Evolutionary conservation across 805 yeast genomes (phyloP).

Genomic region (Candida awuae): DNA sequence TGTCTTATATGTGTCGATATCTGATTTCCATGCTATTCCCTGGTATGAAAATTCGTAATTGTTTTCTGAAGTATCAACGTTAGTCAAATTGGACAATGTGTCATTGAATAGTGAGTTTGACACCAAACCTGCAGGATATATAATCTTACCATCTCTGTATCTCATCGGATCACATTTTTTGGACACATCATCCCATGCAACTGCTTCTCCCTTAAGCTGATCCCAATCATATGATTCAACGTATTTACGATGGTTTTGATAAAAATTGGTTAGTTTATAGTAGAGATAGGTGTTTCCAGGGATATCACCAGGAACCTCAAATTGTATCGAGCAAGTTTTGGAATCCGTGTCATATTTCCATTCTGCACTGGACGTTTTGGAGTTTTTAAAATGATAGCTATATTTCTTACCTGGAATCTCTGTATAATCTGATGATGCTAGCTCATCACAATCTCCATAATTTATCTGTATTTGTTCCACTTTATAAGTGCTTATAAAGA

Average conservation of each 20-base stretch:
- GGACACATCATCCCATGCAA: constrained; percentile 41
- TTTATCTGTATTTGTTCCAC: constrained; percentile 71
- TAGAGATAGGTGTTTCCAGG: constrained; percentile 67
- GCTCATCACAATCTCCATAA: constrained; percentile 58
- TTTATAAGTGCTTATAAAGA: constrained; percentile 66
- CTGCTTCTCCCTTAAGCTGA: constrained; percentile 75
- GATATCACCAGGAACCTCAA: constrained; percentile 64
- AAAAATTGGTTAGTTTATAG: constrained; percentile 83
- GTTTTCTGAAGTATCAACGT: constrained; percentile 23
- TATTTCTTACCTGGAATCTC: constrained; percentile 55
- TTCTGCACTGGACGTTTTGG: constrained; percentile 29
- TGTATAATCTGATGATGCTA: constrained; percentile 32
- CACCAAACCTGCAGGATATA: constrained; percentile 91
- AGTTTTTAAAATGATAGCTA: constrained; percentile 50
- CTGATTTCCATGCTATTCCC: constrained; percentile 83
- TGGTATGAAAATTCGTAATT: constrained; percentile 37
- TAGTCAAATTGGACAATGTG: constrained; percentile 52
- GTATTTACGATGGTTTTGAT: constrained; percentile 90
- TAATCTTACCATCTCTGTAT: constrained; percentile 31
- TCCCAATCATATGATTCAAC: constrained; percentile 75
- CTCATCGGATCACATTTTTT: constrained; percentile 47
- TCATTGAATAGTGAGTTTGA: constrained; percentile 93
- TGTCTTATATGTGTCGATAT: constrained; percentile 60
- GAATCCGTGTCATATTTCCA: constrained; percentile 51
- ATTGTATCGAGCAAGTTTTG: constrained; percentile 56